These are phyloP conservation scores for Crataegus laevigata DNA, from an alignment of 306 rosid genomes.

Conservation along the genomic window DNA sequence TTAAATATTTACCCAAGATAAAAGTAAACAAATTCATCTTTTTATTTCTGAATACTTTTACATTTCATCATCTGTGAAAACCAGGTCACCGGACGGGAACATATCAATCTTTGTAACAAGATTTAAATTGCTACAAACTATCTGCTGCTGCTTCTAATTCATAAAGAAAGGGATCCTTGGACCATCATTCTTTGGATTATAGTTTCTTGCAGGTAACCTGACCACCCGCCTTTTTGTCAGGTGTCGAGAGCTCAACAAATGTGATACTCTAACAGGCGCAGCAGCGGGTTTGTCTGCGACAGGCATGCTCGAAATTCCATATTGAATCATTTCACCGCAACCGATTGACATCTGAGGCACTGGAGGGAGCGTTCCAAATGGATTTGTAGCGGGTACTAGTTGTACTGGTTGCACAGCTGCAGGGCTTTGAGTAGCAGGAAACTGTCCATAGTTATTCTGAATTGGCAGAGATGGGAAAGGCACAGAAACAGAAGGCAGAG, in stretches of 20 bases:
- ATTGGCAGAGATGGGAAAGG: too few relatives aligned
- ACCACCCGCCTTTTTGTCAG: conserved; percentile 65
- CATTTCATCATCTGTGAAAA: too few relatives aligned
- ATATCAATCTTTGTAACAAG: too few relatives aligned
- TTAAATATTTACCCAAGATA: too few relatives aligned
- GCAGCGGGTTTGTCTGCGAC: conserved; percentile 2
- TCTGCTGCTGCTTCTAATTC: too few relatives aligned
- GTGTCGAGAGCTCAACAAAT: conserved; percentile 80
- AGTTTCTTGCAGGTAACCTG: conserved; percentile 73
- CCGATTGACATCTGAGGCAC: conserved; percentile 93
- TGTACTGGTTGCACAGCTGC: conserved; percentile 43
- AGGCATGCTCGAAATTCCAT: conserved; percentile 87
- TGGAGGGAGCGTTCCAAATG: conserved; percentile 93
- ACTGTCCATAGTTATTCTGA: conserved; percentile 51
- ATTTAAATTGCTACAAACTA: too few relatives aligned
- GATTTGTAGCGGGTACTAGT: conserved; percentile 44
- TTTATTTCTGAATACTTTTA: too few relatives aligned
- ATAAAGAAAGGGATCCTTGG: conserved; percentile 19
- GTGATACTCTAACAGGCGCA: conserved; percentile 65
- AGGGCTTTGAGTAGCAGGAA: conserved; percentile 50
- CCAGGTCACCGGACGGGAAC: too few relatives aligned
- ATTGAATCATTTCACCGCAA: conserved; percentile 73
- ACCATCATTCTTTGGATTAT: conserved; percentile 66
- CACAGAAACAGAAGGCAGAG: too few relatives aligned
- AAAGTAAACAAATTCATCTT: too few relatives aligned